A percentile compares a stretch with the other conserved stretches of the same genome.
Evolutionary conservation across 352 stramenopile species (phyloP).

Genomic region (Phytophthora pluvialis): DNA sequence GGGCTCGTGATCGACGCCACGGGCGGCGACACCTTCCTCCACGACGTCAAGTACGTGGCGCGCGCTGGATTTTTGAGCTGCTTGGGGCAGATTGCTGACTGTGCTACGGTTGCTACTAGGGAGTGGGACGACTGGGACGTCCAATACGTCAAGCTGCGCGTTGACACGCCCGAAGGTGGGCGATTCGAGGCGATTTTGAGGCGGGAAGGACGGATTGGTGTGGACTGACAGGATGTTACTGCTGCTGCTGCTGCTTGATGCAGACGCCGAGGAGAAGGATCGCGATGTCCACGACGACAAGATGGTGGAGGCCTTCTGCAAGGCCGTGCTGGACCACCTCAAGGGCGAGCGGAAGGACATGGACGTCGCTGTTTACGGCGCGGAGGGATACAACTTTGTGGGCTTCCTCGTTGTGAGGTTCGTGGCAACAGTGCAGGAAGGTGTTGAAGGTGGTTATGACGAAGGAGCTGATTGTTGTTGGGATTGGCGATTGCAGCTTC

Average conservation of each 20-base stretch:
- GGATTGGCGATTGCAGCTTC: constrained; percentile 46
- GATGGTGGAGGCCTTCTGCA: constrained; percentile 69
- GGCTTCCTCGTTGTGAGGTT: constrained; percentile 81
- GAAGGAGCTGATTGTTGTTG: constrained; percentile 5
- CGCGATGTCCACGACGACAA: constrained; percentile 51
- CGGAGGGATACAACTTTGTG: constrained; percentile 71
- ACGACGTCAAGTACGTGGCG: constrained; percentile 72
- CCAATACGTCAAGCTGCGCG: constrained; percentile 74
- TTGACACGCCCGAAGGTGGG: constrained; percentile 47
- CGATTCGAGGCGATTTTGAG: neutral
- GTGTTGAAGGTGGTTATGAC: neutral
- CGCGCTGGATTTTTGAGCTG: constrained; percentile 2
- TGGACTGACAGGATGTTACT: constrained; percentile 6
- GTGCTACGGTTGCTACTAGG: constrained; percentile 35
- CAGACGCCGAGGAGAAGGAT: constrained; percentile 41
- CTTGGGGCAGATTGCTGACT: constrained; percentile 1
- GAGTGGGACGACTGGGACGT: constrained; percentile 92
- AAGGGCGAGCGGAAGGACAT: constrained; percentile 70
- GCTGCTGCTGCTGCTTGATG: constrained; percentile 6
- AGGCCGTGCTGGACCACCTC: constrained; percentile 63
- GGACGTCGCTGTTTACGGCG: constrained; percentile 78
- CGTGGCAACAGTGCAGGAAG: constrained; percentile 1
- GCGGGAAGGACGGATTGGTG: neutral
- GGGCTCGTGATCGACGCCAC: constrained; percentile 84
- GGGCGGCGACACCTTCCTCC: constrained; percentile 69